Percentiles rank a stretch among this genome's conserved stretches.
Evolutionary conservation across 2,329 filamentous ascomycete species (phyloP).

Genomic region (Paraphaeosphaeria minitans): DNA sequence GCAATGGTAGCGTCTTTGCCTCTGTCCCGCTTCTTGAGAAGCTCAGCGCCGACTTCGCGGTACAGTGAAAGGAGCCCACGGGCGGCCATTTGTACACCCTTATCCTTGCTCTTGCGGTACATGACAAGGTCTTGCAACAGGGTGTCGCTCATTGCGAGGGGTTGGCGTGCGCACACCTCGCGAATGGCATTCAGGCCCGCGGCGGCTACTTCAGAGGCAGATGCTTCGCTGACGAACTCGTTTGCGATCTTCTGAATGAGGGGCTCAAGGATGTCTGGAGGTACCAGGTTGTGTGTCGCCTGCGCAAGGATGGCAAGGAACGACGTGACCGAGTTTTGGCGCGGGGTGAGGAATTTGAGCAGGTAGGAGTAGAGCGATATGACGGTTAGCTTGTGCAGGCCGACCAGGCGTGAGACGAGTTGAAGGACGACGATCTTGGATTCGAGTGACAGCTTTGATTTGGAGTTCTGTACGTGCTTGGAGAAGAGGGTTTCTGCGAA

Average conservation of each 20-base stretch:
- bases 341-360: slow-evolving; percentile 83
- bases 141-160: slow-evolving; percentile 94
- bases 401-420: slow-evolving; percentile 86
- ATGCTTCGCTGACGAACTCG: slow-evolving; percentile 95
- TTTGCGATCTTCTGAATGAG: slow-evolving; percentile 95
- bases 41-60: slow-evolving; percentile 85
- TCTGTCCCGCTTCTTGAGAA: slow-evolving; percentile 86
- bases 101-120: slow-evolving; percentile 97
- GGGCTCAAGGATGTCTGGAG: slow-evolving; percentile 89
- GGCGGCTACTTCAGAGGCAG: slow-evolving; percentile 86
- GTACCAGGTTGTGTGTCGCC: slow-evolving; percentile 87
- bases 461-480: slow-evolving; percentile 87
- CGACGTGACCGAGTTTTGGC: slow-evolving; percentile 87
- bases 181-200: slow-evolving; percentile 94
- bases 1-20: slow-evolving; percentile 90
- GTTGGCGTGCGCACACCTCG: slow-evolving; percentile 90
- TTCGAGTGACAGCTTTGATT: slow-evolving; percentile 83
- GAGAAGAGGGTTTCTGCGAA: slow-evolving; percentile 90
- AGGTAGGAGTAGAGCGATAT: slow-evolving; percentile 96
- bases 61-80: slow-evolving; percentile 90
- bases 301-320: slow-evolving; percentile 93
- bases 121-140: slow-evolving; percentile 94
- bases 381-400: slow-evolving; percentile 88
- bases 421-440: slow-evolving; percentile 90
- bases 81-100: slow-evolving; percentile 98